Conservation (phyloP, 1,139 yeast species). For the Pichia sp. region DNA sequence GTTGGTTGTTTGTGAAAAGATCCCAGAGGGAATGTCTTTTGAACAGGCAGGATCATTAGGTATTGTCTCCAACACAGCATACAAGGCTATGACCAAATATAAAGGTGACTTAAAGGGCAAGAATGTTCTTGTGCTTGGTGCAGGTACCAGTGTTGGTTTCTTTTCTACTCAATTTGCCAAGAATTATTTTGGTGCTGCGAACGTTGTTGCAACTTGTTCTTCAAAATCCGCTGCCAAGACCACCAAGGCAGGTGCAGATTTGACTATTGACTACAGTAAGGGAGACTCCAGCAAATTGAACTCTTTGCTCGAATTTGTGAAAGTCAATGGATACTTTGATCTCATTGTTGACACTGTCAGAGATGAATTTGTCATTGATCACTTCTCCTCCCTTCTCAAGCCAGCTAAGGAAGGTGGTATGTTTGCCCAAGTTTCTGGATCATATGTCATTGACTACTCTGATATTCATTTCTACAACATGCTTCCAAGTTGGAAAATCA, state of each 20-base stretch:
- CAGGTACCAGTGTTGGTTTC: constrained; percentile 66
- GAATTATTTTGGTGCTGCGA: constrained; percentile 34
- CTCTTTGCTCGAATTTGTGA: constrained; percentile 28
- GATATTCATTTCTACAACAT: constrained; percentile 7
- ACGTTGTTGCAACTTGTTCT: constrained; percentile 39
- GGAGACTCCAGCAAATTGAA: constrained; percentile 28
- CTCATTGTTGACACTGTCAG: constrained; percentile 23
- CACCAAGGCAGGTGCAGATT: constrained; percentile 16
- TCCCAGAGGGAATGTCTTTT: constrained; percentile 42
- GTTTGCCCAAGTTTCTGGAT: constrained; percentile 31
- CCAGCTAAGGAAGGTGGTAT: constrained; percentile 24
- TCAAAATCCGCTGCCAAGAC: constrained; percentile 16
- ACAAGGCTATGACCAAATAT: constrained; percentile 20
- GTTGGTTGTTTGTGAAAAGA: constrained; percentile 30
- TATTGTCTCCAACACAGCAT: constrained; percentile 35
- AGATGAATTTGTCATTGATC: constrained; percentile 15
- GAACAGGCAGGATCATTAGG: constrained; percentile 58
- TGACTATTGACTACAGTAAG: constrained; percentile 20
- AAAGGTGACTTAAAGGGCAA: constrained; percentile 19
- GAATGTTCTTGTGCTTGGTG: constrained; percentile 58
- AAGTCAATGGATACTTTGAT: constrained; percentile 36
- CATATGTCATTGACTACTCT: constrained; percentile 21
- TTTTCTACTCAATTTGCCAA: constrained; percentile 53
- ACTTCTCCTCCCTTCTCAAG: constrained; percentile 17
- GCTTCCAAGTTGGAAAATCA: constrained; percentile 7